Evolutionary conservation across 192 early-diverging fungal genomes (phyloP).

Genomic region (Linnemannia elongata): DNA sequence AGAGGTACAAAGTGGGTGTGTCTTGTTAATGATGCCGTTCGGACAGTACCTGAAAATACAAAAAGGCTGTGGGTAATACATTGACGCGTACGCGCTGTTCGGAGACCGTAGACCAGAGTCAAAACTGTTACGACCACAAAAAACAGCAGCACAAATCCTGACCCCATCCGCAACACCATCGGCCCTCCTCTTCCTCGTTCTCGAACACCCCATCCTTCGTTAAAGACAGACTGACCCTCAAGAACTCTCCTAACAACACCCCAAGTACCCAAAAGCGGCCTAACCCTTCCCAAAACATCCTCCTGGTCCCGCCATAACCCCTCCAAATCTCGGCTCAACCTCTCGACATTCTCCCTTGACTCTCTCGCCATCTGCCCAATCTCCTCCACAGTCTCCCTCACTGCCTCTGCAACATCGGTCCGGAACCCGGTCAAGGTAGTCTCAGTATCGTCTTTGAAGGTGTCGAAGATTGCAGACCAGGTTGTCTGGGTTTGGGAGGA

Average conservation of each 20-base stretch:
- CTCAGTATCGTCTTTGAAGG: background rate
- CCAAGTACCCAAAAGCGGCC: background rate
- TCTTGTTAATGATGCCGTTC: background rate
- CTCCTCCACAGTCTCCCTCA: background rate
- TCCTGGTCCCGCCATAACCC: conserved; percentile 11
- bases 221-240: background rate
- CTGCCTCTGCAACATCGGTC: background rate
- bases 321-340: conserved; percentile 15
- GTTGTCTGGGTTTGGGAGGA: background rate
- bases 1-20: background rate
- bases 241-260: background rate
- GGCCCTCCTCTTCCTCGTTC: background rate
- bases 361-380: conserved; percentile 8
- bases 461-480: conserved; percentile 3
- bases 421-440: background rate
- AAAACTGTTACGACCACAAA: background rate
- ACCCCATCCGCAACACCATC: background rate
- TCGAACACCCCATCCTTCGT: background rate
- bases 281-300: background rate
- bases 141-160: background rate
- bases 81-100: background rate
- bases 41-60: too few relatives aligned
- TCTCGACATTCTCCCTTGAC: conserved; percentile 18
- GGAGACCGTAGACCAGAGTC: background rate
- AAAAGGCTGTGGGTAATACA: too few relatives aligned